Percentiles rank a stretch among this genome's conserved stretches.
phyloP scores from a whole-genome alignment of 2,329 filamentous ascomycete species.

The Penicillium sp. region DNA sequence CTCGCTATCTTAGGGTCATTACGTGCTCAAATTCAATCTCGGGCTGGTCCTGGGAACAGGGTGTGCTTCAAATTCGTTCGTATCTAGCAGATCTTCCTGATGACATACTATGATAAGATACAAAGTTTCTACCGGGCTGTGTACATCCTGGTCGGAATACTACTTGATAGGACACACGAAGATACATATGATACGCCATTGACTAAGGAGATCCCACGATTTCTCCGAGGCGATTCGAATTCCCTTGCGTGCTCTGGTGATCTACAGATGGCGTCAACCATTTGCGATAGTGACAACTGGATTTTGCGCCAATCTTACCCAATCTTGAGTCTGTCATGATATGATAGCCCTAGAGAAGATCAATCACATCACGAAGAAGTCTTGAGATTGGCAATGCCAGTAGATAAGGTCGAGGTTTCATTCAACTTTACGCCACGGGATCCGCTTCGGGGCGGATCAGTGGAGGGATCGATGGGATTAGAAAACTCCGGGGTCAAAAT shows the following conservation, averaged over 20 bases:
- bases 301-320: background rate
- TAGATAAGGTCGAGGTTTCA: slow-evolving; percentile 5
- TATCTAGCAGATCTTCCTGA: background rate
- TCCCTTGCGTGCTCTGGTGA: slow-evolving; percentile 4
- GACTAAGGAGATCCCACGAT: background rate
- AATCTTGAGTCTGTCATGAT: background rate
- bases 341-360: background rate
- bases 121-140: background rate
- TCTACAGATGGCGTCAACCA: background rate
- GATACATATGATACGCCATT: background rate
- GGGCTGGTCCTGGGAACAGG: too few relatives aligned
- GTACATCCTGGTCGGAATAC: background rate
- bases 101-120: background rate
- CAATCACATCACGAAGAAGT: background rate
- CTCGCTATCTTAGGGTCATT: background rate
- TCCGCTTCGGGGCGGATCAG: slow-evolving; percentile 15
- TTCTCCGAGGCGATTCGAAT: background rate
- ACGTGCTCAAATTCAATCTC: background rate
- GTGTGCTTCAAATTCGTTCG: background rate
- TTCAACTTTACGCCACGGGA: background rate
- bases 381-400: background rate
- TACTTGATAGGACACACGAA: slow-evolving; percentile 1
- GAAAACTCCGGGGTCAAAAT: slow-evolving; percentile 22
- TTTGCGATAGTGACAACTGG: background rate
- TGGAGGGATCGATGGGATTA: slow-evolving; percentile 12